A percentile compares a stretch with the other conserved stretches of the same genome.
Evolutionary conservation across 2,329 filamentous ascomycete genomes (phyloP).

Genomic region (Penicillium sp.): DNA sequence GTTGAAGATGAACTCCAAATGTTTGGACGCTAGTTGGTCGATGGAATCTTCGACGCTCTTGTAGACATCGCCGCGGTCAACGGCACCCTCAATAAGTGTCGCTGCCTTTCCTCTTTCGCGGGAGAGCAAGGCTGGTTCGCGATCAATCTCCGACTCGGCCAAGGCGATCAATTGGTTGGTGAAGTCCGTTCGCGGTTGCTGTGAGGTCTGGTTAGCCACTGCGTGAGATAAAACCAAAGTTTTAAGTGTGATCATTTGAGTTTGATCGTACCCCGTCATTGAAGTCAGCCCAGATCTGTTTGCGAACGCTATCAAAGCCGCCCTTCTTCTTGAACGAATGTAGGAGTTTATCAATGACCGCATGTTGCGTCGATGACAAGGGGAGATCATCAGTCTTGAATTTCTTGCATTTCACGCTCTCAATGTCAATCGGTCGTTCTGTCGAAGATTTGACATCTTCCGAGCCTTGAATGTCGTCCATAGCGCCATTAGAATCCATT

Average conservation of each 20-base stretch:
- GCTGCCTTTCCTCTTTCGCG: conserved; percentile 64
- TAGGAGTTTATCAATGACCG: conserved; percentile 61
- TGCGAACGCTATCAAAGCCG: conserved; percentile 64
- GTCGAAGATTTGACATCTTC: conserved; percentile 28
- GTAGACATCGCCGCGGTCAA: conserved; percentile 65
- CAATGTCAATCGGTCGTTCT: conserved; percentile 37
- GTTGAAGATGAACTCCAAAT: conserved; percentile 56
- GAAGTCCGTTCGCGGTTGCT: conserved; percentile 57
- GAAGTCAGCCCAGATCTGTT: conserved; percentile 62
- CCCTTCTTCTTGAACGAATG: conserved; percentile 69
- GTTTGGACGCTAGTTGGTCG: conserved; percentile 55
- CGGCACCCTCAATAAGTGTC: conserved; percentile 64
- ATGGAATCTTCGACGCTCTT: conserved; percentile 58
- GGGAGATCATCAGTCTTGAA: conserved; percentile 64
- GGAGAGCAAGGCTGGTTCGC: conserved; percentile 61
- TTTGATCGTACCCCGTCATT: conserved; percentile 51
- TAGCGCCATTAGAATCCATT: conserved; percentile 17
- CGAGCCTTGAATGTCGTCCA: conserved; percentile 37
- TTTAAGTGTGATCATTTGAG: background rate
- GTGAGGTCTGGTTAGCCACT: conserved; percentile 16
- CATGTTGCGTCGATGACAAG: conserved; percentile 58
- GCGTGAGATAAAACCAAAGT: conserved; percentile 1
- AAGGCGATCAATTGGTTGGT: conserved; percentile 56
- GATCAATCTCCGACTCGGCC: conserved; percentile 63
- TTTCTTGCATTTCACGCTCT: conserved; percentile 46